Base-by-base conservation (phyloP, 306 rosid genomes). In the Rosa multiflora region DNA sequence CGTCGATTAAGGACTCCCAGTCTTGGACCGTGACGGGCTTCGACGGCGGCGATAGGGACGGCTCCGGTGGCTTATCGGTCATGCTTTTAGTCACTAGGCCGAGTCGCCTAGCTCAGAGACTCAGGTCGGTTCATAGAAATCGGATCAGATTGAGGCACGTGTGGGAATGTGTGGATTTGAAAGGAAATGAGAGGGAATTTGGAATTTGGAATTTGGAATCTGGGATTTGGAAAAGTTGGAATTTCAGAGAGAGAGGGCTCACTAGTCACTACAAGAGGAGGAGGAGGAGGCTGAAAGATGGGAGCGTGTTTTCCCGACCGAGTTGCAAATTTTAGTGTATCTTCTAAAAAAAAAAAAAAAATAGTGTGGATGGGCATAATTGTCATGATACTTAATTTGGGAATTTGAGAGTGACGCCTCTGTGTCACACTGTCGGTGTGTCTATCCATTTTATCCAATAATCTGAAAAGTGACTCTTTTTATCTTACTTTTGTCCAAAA, bases 1-100 rank as follows among this genome's bases (percentile, higher is more conserved):
- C 97, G 6, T 92, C 99, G 47, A 95, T 87, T 52, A 95, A 76
- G 20, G 84, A 51, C 83, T 95, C 98, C 97, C 99, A 95, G 14
- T 95, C 99, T 9, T 85, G 94, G 49, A 75, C 75, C 14, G 97
- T 82, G 49, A 92, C 87, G 11, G 89, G 86, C 76, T 86, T 95
- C 76, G 76, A 67, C 53, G 94, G 80, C n/a, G 83, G 79, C 32
- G 70, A 7, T 0, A 12, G 75, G 20, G 74, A 82, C 18, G 35
- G 62, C n/a, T 78, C 72, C 15, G 80, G 76, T 69, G 82, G 76
- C 69, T 78, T 87, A 52, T 90, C 91, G 78, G 88, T 48, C 91
- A 88, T 83, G 58, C 77, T 44, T 29, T 29, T 12, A 10, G 8
- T 11, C 39, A 32, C 73, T 49, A 76, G 55, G 47, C 71, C 5